phyloP scores from a whole-genome alignment of 371 early-diverging fungal genomes.

The Mortierella sp. region DNA sequence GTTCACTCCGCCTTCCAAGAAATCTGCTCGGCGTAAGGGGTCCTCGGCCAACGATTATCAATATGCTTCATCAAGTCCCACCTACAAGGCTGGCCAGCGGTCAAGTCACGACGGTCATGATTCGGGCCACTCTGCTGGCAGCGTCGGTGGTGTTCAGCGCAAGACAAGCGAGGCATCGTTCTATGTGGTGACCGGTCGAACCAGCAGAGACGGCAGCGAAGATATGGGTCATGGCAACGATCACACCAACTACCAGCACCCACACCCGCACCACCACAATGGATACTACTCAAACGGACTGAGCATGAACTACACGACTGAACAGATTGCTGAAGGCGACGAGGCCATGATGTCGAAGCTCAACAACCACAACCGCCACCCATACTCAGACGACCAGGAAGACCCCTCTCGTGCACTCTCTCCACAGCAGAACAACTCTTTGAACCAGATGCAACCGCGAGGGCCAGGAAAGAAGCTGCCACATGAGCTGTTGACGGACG shows the following conservation, averaged over 20 bases:
- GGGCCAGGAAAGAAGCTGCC: constrained; percentile 48
- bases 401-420: constrained; percentile 17
- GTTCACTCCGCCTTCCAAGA: constrained; percentile 20
- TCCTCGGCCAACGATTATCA: constrained; percentile 24
- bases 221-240: constrained; percentile 5
- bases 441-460: constrained; percentile 14
- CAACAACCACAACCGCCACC: constrained; percentile 14
- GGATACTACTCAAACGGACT: constrained; percentile 24
- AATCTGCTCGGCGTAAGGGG: constrained; percentile 41
- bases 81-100: constrained; percentile 13
- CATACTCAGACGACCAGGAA: constrained; percentile 5
- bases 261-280: neutral
- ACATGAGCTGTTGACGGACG: constrained; percentile 84
- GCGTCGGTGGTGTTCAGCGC: neutral
- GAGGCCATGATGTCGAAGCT: constrained; percentile 3
- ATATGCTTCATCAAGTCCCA: constrained; percentile 5
- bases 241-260: neutral
- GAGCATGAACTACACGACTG: neutral
- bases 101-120: constrained; percentile 29
- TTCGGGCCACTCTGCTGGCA: constrained; percentile 1
- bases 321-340: constrained; percentile 10
- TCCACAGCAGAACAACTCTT: constrained; percentile 12
- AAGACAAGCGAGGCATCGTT: constrained; percentile 33
- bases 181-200: constrained; percentile 16
- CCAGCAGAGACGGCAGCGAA: constrained; percentile 23